Conservation (phyloP, 192 early-diverging fungal species). For the Coemansia sp. region DNA sequence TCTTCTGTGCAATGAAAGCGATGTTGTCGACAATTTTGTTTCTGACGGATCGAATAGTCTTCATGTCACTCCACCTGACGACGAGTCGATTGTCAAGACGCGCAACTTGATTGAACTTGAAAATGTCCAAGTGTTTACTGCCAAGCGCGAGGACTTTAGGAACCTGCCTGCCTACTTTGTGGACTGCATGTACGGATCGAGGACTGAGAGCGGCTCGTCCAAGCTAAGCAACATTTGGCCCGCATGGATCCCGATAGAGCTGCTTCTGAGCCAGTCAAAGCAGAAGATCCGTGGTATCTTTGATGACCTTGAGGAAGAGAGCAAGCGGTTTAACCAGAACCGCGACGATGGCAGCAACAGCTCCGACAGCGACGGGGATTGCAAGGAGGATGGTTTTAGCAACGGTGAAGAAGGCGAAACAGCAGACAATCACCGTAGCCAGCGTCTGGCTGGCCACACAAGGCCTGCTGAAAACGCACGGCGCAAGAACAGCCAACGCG, state of each 20-base stretch:
- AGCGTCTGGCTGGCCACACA: not conserved
- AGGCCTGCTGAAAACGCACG: not conserved
- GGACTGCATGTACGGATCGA: constrained; percentile 54
- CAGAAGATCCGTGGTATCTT: constrained; percentile 41
- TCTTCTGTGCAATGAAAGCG: constrained; percentile 39
- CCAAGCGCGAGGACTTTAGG: constrained; percentile 44
- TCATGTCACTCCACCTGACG: constrained; percentile 28
- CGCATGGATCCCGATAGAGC: constrained; percentile 58
- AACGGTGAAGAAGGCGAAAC: not conserved
- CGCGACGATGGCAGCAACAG: not conserved
- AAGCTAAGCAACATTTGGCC: constrained; percentile 52
- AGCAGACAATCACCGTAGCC: not conserved
- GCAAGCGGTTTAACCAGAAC: not conserved
- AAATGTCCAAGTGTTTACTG: constrained; percentile 55
- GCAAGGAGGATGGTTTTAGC: constrained; percentile 4
- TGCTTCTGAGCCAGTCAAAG: constrained; percentile 47
- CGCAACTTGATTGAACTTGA: constrained; percentile 53
- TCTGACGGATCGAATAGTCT: not conserved
- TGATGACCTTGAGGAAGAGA: constrained; percentile 31
- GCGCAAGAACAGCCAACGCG: constrained; percentile 9
- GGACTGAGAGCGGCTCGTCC: constrained; percentile 20
- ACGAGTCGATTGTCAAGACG: constrained; percentile 57
- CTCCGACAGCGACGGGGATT: not conserved
- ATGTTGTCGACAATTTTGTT: constrained; percentile 1
- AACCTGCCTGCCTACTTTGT: constrained; percentile 49